phyloP scores from a whole-genome alignment of 2,329 filamentous ascomycete species.

The Diaporthe velutina region DNA sequence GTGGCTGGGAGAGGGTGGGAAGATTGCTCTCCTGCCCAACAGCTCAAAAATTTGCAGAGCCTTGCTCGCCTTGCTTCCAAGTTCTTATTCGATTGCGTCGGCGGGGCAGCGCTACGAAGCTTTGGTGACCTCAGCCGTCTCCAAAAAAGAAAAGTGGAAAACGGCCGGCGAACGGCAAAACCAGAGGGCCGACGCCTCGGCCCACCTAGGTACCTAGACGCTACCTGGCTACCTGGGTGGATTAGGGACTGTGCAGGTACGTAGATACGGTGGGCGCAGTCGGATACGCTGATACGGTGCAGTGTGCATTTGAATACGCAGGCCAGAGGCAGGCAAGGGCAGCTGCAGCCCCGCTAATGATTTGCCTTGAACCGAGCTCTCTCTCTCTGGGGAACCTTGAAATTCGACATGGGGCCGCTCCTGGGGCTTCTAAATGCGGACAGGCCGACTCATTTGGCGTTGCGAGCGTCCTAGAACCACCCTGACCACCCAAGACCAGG shows the following conservation, averaged over 20 bases:
- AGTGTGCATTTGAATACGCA: slow-evolving; percentile 2
- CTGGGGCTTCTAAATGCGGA: slow-evolving; percentile 28
- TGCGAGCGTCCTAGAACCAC: slow-evolving; percentile 5
- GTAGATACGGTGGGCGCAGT: neutral
- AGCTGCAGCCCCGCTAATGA: slow-evolving; percentile 29
- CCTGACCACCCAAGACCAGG: slow-evolving; percentile 11
- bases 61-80: slow-evolving; percentile 30
- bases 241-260: neutral
- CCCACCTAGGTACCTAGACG: neutral
- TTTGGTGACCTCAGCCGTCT: slow-evolving; percentile 14
- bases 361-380: slow-evolving; percentile 26
- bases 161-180: slow-evolving; percentile 13
- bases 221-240: neutral
- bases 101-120: slow-evolving; percentile 1
- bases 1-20: slow-evolving; percentile 16
- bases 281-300: neutral
- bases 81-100: slow-evolving; percentile 1
- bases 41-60: slow-evolving; percentile 38
- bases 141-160: neutral
- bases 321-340: neutral
- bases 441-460: slow-evolving; percentile 30
- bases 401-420: slow-evolving; percentile 25
- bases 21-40: slow-evolving; percentile 24
- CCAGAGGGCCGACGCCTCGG: slow-evolving; percentile 14
- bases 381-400: slow-evolving; percentile 29